phyloP scores from a whole-genome alignment of 164 flowering plant species.

The Stephania japonica region DNA sequence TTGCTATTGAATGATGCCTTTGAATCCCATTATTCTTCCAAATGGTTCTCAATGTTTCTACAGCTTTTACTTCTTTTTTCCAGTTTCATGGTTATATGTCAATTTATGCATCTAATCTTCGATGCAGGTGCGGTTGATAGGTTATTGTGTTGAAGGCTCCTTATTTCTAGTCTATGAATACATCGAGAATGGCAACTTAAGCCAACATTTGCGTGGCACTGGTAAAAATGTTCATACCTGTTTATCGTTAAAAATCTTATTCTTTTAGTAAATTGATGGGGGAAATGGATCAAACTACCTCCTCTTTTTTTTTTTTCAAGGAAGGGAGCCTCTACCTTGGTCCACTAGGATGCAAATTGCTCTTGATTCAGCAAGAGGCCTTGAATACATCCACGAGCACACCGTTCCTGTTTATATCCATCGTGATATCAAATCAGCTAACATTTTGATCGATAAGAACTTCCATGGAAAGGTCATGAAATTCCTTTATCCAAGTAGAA shows the following conservation, averaged over 20 bases:
- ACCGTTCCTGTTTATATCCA: slow-evolving; percentile 95
- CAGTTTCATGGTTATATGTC: neutral
- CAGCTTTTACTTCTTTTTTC: neutral
- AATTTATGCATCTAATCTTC: neutral
- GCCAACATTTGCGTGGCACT: slow-evolving; percentile 74
- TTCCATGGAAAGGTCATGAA: slow-evolving; percentile 71
- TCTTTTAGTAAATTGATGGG: too few species aligned
- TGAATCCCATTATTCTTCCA: neutral
- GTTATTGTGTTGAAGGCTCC: slow-evolving; percentile 76
- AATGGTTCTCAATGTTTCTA: neutral
- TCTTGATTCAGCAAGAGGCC: slow-evolving; percentile 97
- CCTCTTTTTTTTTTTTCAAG: slow-evolving; percentile 23
- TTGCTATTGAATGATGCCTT: neutral
- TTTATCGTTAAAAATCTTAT: neutral
- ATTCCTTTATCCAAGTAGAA: neutral
- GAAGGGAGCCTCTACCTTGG: slow-evolving; percentile 70
- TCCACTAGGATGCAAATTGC: slow-evolving; percentile 83
- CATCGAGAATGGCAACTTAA: slow-evolving; percentile 86
- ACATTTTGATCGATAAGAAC: slow-evolving; percentile 86
- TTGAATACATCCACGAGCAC: slow-evolving; percentile 94
- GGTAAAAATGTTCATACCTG: slow-evolving; percentile 35
- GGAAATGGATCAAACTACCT: neutral
- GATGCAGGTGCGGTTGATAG: slow-evolving; percentile 88
- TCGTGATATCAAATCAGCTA: slow-evolving; percentile 92
- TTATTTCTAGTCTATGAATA: slow-evolving; percentile 81